Evolutionary conservation across 2,329 filamentous ascomycete species (phyloP).

Genomic region (Sporothrix pseudoabietina): DNA sequence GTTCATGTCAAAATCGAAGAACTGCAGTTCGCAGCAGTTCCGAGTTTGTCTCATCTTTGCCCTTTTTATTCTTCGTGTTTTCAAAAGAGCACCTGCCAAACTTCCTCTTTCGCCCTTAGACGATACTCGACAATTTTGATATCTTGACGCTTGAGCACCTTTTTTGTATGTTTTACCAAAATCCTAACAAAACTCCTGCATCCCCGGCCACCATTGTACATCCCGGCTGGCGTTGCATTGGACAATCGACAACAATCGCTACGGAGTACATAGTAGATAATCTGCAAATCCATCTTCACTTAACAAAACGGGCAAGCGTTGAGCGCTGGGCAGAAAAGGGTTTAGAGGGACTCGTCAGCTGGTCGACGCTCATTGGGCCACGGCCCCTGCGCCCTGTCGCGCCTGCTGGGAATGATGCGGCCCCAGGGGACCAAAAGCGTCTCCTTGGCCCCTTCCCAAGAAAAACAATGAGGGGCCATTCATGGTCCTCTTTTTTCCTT

Average conservation of each 20-base stretch:
- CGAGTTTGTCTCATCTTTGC: not conserved
- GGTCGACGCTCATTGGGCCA: slow-evolving; percentile 39
- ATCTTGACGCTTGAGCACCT: not conserved
- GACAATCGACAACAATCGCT: not conserved
- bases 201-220: no score
- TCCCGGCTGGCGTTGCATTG: slow-evolving; percentile 2
- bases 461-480: not conserved
- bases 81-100: not conserved
- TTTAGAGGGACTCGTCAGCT: slow-evolving; percentile 44
- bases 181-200: not conserved
- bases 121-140: not conserved
- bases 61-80: not conserved
- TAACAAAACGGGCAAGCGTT: slow-evolving; percentile 2
- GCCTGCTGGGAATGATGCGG: slow-evolving; percentile 19
- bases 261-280: no score
- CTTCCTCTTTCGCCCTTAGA: not conserved
- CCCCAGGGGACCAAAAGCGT: not conserved
- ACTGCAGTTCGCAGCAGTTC: not conserved
- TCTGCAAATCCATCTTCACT: not conserved
- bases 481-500: not conserved
- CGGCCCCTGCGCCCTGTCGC: slow-evolving; percentile 5
- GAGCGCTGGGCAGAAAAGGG: slow-evolving; percentile 27
- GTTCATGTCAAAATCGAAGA: not conserved
- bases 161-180: not conserved
- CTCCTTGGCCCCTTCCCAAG: not conserved